phyloP scores from a whole-genome alignment of 352 stramenopile species.

The Globisporangium parvum region DNA sequence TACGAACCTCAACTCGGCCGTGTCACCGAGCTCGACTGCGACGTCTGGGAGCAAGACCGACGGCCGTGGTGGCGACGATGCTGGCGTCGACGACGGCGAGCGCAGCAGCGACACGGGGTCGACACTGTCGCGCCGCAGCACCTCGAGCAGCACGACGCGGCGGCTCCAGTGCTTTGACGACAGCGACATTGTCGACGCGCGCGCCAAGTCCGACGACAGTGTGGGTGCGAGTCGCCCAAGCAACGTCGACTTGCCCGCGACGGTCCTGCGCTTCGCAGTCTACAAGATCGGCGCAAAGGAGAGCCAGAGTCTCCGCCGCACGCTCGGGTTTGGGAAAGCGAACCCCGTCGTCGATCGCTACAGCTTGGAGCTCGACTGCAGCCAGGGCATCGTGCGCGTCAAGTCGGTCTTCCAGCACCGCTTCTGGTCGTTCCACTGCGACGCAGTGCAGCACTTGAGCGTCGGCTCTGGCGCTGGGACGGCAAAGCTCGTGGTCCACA shows the following conservation, averaged over 20 bases:
- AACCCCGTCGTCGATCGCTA: conserved; percentile 74
- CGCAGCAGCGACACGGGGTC: conserved; percentile 6
- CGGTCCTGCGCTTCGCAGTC: conserved; percentile 66
- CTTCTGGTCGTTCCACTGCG: conserved; percentile 74
- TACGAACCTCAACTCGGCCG: conserved; percentile 29
- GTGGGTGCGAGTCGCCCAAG: conserved; percentile 26
- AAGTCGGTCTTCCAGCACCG: conserved; percentile 84
- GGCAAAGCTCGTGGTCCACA: conserved; percentile 46
- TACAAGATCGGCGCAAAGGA: conserved; percentile 69
- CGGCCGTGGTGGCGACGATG: conserved; percentile 1
- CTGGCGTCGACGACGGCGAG: conserved; percentile 7
- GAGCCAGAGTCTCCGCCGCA: conserved; percentile 41
- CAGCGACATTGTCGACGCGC: conserved; percentile 71
- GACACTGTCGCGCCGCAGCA: neutral
- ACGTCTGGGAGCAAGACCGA: conserved; percentile 4
- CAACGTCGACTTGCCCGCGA: conserved; percentile 40
- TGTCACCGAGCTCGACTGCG: conserved; percentile 10
- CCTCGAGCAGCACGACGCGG: neutral
- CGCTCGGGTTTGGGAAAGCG: conserved; percentile 58
- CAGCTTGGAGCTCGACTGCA: conserved; percentile 70
- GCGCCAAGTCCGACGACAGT: conserved; percentile 17
- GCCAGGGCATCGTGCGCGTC: conserved; percentile 59
- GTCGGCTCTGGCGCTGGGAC: conserved; percentile 31
- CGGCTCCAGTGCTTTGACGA: conserved; percentile 72
- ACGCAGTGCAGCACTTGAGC: conserved; percentile 46